Conservation (phyloP, 1,284 basidiomycete genomes). For the Ceratobasidium papillatum region DNA sequence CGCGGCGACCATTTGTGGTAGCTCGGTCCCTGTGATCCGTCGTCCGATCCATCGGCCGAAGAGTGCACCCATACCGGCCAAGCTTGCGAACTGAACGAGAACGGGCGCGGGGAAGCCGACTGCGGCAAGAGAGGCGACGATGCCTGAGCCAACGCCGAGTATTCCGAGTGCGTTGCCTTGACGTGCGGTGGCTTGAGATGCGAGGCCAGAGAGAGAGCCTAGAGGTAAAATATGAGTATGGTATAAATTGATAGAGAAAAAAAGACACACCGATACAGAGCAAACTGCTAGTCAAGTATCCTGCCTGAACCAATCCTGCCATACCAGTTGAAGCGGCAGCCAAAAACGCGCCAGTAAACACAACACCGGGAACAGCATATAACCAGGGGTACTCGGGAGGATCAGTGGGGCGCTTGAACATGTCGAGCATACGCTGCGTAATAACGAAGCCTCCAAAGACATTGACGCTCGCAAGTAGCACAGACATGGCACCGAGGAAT, state of each 20-base stretch:
- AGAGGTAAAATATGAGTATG: neutral
- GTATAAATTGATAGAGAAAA: too few relatives aligned
- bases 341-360: slow-evolving; percentile 83
- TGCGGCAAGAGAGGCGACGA: slow-evolving; percentile 78
- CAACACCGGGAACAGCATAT: slow-evolving; percentile 76
- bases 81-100: slow-evolving; percentile 77
- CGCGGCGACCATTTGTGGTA: slow-evolving; percentile 80
- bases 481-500: slow-evolving; percentile 76
- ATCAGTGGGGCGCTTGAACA: slow-evolving; percentile 86
- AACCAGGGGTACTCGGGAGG: slow-evolving; percentile 87
- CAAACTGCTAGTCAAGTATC: slow-evolving; percentile 81
- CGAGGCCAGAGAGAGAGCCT: slow-evolving; percentile 78
- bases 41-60: slow-evolving; percentile 73
- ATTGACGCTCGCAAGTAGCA: slow-evolving; percentile 83
- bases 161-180: slow-evolving; percentile 85
- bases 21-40: slow-evolving; percentile 82
- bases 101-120: slow-evolving; percentile 81
- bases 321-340: slow-evolving; percentile 81
- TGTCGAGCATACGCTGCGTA: slow-evolving; percentile 87
- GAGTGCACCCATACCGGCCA: slow-evolving; percentile 73
- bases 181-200: slow-evolving; percentile 79
- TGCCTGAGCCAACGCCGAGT: slow-evolving; percentile 80
- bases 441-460: slow-evolving; percentile 85
- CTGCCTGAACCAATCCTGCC: slow-evolving; percentile 85
- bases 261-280: slow-evolving; percentile 73